Evolutionary conservation across 306 rosid genomes (phyloP).

Genomic region (Vachellia collinsii): DNA sequence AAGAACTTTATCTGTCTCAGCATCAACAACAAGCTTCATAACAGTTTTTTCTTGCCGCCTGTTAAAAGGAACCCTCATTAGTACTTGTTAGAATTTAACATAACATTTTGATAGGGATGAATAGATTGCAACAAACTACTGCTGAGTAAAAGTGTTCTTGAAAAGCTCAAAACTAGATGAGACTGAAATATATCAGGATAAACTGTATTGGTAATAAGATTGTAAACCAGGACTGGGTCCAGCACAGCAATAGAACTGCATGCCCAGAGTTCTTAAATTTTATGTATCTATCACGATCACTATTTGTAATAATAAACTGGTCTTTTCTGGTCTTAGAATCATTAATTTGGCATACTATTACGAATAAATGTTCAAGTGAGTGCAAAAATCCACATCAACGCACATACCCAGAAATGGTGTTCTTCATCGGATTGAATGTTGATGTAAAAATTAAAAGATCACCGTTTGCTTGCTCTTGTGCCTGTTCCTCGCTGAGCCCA

Average conservation of each 20-base stretch:
- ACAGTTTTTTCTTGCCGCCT: constrained; percentile 95
- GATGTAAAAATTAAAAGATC: constrained; percentile 84
- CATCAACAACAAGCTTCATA: constrained; percentile 95
- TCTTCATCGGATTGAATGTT: constrained; percentile 93
- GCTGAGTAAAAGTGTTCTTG: not conserved
- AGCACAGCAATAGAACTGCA: constrained; percentile 7
- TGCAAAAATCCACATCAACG: constrained; percentile 32
- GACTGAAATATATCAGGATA: constrained; percentile 13
- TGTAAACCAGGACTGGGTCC: not conserved
- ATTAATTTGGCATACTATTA: constrained; percentile 22
- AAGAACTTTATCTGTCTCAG: constrained; percentile 78
- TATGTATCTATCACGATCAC: not conserved
- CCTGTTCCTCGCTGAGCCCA: constrained; percentile 94
- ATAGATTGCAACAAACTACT: not conserved
- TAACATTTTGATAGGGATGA: not conserved
- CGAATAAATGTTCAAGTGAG: constrained; percentile 23
- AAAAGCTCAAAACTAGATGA: constrained; percentile 17
- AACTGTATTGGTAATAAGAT: not conserved
- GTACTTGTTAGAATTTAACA: constrained; percentile 30
- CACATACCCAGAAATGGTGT: constrained; percentile 90
- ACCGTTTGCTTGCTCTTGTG: constrained; percentile 74
- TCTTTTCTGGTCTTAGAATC: constrained; percentile 20
- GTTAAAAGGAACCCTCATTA: constrained; percentile 24
- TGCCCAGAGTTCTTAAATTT: constrained; percentile 5
- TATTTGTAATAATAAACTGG: constrained; percentile 14